Conservation (phyloP, 805 yeast genomes). For the Priceomyces medius region DNA sequence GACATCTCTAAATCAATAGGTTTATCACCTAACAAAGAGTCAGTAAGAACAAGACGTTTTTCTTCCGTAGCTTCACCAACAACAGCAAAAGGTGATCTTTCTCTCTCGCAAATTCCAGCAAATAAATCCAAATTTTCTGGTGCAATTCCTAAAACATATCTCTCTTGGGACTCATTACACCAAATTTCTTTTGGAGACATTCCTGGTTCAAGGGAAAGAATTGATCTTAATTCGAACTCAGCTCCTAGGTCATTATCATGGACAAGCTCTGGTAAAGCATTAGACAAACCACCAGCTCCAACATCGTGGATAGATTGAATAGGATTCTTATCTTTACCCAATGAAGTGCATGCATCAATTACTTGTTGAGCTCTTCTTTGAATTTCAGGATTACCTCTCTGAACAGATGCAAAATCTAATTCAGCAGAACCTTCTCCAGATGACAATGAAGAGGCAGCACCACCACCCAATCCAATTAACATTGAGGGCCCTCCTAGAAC, state of each 20-base stretch:
- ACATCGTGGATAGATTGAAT: constrained; percentile 97
- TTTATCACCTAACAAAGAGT: constrained; percentile 69
- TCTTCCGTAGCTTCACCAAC: constrained; percentile 93
- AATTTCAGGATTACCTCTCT: constrained; percentile 99
- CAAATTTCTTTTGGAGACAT: constrained; percentile 99
- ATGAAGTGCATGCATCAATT: constrained; percentile 86
- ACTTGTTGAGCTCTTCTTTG: constrained; percentile 99
- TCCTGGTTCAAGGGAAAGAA: constrained; percentile 89
- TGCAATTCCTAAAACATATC: constrained; percentile 91
- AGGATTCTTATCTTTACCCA: constrained; percentile 65
- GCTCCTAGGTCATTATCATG: constrained; percentile 98
- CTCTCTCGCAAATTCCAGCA: constrained; percentile 82
- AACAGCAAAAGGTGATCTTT: constrained; percentile 93
- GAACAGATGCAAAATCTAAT: constrained; percentile 97
- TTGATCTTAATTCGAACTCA: constrained; percentile 82
- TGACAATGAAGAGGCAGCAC: constrained; percentile 97
- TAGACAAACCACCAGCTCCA: constrained; percentile 98
- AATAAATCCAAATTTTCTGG: constrained; percentile 72
- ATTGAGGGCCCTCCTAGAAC: constrained; percentile 97
- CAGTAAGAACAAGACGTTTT: constrained; percentile 77
- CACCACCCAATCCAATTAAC: constrained; percentile 99
- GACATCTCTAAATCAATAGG: constrained; percentile 97
- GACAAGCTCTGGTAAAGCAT: constrained; percentile 95
- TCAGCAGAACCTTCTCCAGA: constrained; percentile 96
- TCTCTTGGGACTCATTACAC: constrained; percentile 99